Evolutionary conservation across 1,284 basidiomycete species (phyloP).

Genomic region (Porogramme epimiltina): DNA sequence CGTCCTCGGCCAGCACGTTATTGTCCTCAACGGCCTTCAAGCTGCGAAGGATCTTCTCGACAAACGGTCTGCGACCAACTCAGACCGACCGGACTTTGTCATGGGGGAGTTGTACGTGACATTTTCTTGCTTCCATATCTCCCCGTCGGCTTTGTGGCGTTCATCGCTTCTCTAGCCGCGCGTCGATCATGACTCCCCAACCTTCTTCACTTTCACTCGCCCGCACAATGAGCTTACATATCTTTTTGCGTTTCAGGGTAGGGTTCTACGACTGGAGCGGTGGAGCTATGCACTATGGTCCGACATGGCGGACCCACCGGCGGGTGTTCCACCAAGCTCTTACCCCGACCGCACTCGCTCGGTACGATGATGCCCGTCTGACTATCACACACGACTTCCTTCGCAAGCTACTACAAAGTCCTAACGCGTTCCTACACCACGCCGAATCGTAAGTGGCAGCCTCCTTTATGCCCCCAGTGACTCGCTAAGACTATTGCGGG

Average conservation of each 20-base stretch:
- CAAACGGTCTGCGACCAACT: conserved; percentile 34
- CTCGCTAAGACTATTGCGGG: too few relatives aligned
- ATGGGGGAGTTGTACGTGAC: conserved; percentile 11
- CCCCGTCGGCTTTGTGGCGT: too few relatives aligned
- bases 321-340: conserved; percentile 5
- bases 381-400: background rate
- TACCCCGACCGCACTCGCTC: background rate
- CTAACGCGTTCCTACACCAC: too few relatives aligned
- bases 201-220: too few relatives aligned
- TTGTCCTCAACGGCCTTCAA: conserved; percentile 13
- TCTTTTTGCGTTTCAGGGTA: too few relatives aligned
- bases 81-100: conserved; percentile 6
- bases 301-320: too few relatives aligned
- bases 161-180: too few relatives aligned
- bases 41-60: conserved; percentile 40
- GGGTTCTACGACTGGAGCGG: conserved; percentile 4
- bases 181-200: too few relatives aligned
- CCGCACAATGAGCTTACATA: too few relatives aligned
- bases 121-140: background rate
- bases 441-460: too few relatives aligned
- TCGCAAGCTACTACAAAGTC: too few relatives aligned
- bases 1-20: conserved; percentile 2
- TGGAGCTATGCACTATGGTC: conserved; percentile 3
- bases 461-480: too few relatives aligned
- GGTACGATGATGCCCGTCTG: conserved; percentile 1